Percentiles rank a stretch among this genome's conserved stretches.
phyloP scores from a whole-genome alignment of 2,329 filamentous ascomycete genomes.

The Dissoconium aciculare region DNA sequence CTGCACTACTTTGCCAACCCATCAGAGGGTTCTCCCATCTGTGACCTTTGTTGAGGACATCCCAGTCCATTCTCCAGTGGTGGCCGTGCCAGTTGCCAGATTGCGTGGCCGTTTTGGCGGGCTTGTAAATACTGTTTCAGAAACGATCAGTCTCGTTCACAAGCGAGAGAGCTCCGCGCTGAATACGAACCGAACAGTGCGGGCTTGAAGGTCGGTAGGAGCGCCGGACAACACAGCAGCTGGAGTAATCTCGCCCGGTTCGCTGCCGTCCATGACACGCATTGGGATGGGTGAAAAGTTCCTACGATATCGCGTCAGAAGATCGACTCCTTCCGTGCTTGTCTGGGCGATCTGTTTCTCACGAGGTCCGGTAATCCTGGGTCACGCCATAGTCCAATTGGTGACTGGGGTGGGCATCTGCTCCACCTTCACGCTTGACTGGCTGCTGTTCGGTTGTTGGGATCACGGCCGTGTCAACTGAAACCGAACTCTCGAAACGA shows the following conservation, averaged over 20 bases:
- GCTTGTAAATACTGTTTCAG: conserved; percentile 65
- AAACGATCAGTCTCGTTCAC: conserved; percentile 7
- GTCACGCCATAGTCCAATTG: conserved; percentile 68
- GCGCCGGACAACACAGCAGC: conserved; percentile 84
- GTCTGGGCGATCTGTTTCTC: no score
- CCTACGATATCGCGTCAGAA: no score
- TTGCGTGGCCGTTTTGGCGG: conserved; percentile 87
- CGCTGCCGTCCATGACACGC: conserved; percentile 78
- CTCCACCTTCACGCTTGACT: conserved; percentile 36
- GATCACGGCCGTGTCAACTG: no score
- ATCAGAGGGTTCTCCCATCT: conserved; percentile 98
- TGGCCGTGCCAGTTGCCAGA: conserved; percentile 74
- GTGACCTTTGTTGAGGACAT: conserved; percentile 79
- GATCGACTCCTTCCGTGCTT: no score
- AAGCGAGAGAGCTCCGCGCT: neutral
- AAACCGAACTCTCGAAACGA: conserved; percentile 9
- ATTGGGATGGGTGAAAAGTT: conserved; percentile 84
- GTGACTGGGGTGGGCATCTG: conserved; percentile 43
- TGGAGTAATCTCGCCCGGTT: conserved; percentile 57
- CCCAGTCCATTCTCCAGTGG: conserved; percentile 98
- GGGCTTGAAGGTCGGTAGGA: conserved; percentile 81
- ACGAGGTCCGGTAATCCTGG: conserved; percentile 86
- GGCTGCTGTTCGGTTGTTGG: conserved; percentile 6
- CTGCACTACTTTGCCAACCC: conserved; percentile 93
- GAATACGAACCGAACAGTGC: conserved; percentile 66